These are phyloP conservation scores for Eucalyptus sp. DNA, from an alignment of 345 rosid genomes.

Conservation along the genomic window DNA sequence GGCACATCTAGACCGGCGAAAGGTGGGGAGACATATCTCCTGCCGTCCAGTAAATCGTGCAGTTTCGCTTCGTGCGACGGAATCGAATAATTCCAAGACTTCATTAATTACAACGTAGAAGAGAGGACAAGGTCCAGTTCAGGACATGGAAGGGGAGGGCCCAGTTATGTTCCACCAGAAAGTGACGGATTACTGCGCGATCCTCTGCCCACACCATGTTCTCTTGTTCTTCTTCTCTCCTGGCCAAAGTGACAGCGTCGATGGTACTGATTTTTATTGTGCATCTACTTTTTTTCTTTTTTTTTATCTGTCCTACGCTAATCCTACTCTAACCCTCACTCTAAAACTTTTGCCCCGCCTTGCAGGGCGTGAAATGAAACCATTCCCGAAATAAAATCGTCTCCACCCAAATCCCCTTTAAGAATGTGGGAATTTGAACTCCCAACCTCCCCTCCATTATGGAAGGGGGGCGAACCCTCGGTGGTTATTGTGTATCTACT, in stretches of 20 bases:
- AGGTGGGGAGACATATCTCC: not conserved
- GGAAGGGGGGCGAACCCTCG: too few species aligned
- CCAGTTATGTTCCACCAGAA: not conserved
- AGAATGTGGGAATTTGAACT: too few species aligned
- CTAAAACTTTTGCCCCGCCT: too few species aligned
- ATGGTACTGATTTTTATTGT: not conserved
- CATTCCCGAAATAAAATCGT: too few species aligned
- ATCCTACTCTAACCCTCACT: too few species aligned
- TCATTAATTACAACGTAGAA: not conserved
- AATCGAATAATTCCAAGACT: not conserved
- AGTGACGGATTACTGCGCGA: not conserved
- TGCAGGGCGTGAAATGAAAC: too few species aligned
- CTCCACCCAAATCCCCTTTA: too few species aligned
- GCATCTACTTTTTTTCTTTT: not conserved
- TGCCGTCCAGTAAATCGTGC: not conserved
- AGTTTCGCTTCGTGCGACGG: not conserved
- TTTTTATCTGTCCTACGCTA: too few species aligned
- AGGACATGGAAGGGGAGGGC: not conserved
- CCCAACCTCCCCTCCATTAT: too few species aligned
- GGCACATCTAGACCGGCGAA: not conserved
- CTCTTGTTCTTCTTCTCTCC: not conserved
- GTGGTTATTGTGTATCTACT: not conserved
- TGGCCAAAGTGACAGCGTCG: not conserved
- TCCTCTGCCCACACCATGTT: not conserved
- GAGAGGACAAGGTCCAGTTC: not conserved